Evolutionary conservation across 208 protist species (phyloP).

Genomic region (Borovskyia barvae): DNA sequence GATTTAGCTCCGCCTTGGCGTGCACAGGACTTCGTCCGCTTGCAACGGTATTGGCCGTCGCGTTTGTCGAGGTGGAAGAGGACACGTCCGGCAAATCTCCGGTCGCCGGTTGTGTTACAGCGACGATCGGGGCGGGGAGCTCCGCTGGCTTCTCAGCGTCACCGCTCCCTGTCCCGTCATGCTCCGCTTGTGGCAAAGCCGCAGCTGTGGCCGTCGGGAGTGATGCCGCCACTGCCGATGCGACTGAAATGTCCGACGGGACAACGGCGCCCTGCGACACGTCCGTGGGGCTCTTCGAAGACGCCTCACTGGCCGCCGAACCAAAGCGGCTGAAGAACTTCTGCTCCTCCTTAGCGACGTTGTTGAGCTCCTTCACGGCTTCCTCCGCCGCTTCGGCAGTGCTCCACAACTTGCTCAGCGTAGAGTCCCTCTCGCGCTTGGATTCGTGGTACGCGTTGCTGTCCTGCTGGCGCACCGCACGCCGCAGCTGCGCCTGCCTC

Average conservation of each 20-base stretch:
- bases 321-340: conserved; percentile 38
- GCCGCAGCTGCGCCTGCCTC: conserved; percentile 42
- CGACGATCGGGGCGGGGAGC: too few relatives aligned
- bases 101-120: too few relatives aligned
- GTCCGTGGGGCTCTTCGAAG: background rate
- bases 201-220: too few relatives aligned
- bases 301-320: background rate
- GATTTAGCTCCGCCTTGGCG: conserved; percentile 5
- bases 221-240: too few relatives aligned
- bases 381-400: conserved; percentile 27
- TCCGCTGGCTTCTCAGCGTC: too few relatives aligned
- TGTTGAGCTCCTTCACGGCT: conserved; percentile 38
- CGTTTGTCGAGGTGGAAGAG: too few relatives aligned
- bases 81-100: too few relatives aligned
- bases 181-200: background rate
- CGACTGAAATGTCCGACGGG: too few relatives aligned
- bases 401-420: conserved; percentile 39
- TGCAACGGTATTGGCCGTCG: too few relatives aligned
- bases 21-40: too few relatives aligned
- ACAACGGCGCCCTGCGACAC: too few relatives aligned
- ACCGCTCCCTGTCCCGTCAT: background rate
- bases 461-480: conserved; percentile 32
- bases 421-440: conserved; percentile 37
- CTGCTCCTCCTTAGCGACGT: conserved; percentile 46
- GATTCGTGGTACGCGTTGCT: conserved; percentile 33